These are phyloP conservation scores for Pulchroboletus neoregius DNA, from an alignment of 1,284 basidiomycete species.

Conservation along the genomic window DNA sequence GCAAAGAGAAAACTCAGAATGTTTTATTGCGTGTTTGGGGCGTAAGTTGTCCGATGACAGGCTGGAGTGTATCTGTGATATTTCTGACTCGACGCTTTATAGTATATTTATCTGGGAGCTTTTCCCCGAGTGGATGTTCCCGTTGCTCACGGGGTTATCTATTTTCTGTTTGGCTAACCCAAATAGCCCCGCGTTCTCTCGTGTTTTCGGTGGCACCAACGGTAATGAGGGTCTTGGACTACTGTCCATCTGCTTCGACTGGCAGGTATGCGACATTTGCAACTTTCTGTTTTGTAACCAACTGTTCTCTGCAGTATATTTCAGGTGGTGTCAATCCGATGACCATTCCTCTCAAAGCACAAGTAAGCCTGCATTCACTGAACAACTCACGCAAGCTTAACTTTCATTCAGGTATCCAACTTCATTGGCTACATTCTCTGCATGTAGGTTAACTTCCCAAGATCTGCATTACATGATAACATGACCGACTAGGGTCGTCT, in stretches of 20 bases:
- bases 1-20: conserved; percentile 41
- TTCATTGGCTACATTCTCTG: conserved; percentile 46
- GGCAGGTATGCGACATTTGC: conserved; percentile 35
- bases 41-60: conserved; percentile 32
- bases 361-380: conserved; percentile 24
- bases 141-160: conserved; percentile 45
- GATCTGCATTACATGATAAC: background rate
- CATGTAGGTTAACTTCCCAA: conserved; percentile 33
- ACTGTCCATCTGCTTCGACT: conserved; percentile 53
- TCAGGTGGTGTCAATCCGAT: conserved; percentile 42
- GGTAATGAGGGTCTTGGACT: conserved; percentile 56
- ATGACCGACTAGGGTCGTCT: conserved; percentile 36
- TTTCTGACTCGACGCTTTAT: background rate
- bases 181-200: conserved; percentile 45
- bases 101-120: conserved; percentile 50
- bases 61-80: conserved; percentile 4
- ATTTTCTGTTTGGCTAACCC: conserved; percentile 60
- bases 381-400: background rate
- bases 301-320: conserved; percentile 39
- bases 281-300: background rate
- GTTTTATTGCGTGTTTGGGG: conserved; percentile 48
- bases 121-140: conserved; percentile 50
- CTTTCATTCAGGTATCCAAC: conserved; percentile 34
- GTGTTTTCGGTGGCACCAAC: conserved; percentile 56
- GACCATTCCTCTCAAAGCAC: conserved; percentile 44